A percentile compares a stretch with the other conserved stretches of the same genome.
Conservation (phyloP, 495 filamentous ascomycete genomes). For the Xylaria sp. region DNA sequence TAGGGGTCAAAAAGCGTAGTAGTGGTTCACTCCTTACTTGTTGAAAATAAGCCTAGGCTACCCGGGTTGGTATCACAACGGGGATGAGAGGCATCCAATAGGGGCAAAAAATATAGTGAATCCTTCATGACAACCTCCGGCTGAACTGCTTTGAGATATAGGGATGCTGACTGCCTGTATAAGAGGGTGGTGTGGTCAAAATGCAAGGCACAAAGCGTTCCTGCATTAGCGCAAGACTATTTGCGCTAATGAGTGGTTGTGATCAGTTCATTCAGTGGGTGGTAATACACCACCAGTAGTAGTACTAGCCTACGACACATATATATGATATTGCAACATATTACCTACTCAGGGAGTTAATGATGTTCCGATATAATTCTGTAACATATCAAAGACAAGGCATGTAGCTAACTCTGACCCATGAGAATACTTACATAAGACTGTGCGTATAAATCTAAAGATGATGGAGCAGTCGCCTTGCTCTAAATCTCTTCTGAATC, state of each 20-base stretch:
- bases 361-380: neutral
- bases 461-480: too few species aligned
- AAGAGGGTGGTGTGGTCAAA: neutral
- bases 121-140: neutral
- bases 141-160: neutral
- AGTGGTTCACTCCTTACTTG: neutral
- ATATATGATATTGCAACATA: neutral
- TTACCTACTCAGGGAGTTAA: neutral
- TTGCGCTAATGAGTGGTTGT: neutral
- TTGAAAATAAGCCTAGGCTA: neutral
- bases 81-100: neutral
- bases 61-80: neutral
- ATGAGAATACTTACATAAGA: neutral
- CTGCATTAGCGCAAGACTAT: constrained; percentile 28
- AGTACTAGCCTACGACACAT: neutral
- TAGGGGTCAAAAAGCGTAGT: neutral
- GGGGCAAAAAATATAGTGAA: neutral
- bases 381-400: neutral
- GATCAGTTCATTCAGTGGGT: neutral
- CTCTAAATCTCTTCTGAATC: neutral
- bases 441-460: neutral
- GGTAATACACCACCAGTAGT: too few species aligned
- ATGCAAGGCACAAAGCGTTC: constrained; percentile 23
- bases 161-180: neutral
- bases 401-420: neutral